Conservation (phyloP, 106 monocot genomes). For the Ottelia alismoides region DNA sequence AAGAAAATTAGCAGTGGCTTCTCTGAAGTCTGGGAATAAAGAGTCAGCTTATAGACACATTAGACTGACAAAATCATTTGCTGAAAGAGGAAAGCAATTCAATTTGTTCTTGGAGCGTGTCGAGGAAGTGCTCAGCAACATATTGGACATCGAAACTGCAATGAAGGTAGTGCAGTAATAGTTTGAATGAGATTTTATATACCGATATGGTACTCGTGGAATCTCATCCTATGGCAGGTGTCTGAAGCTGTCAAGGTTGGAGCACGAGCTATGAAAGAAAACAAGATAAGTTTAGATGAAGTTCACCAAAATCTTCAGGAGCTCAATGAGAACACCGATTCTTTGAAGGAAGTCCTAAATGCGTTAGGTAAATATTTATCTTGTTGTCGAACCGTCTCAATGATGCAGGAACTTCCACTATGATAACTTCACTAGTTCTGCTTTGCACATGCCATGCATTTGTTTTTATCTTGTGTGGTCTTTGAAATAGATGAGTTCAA, state of each 20-base stretch:
- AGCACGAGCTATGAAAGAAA: constrained; percentile 56
- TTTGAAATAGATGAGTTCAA: neutral
- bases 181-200: too few relatives aligned
- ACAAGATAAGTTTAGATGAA: constrained; percentile 57
- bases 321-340: constrained; percentile 37
- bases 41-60: constrained; percentile 53
- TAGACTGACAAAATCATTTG: constrained; percentile 42
- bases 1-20: constrained; percentile 51
- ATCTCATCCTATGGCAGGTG: constrained; percentile 17
- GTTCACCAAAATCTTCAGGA: constrained; percentile 51
- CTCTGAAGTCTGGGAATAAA: constrained; percentile 61
- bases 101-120: constrained; percentile 55
- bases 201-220: too few relatives aligned
- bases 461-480: neutral
- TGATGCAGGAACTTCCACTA: too few relatives aligned
- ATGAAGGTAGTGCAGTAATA: too few relatives aligned
- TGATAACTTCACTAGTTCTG: neutral
- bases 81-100: constrained; percentile 49
- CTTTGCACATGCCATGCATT: neutral
- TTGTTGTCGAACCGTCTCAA: too few relatives aligned
- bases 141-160: constrained; percentile 59
- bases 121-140: constrained; percentile 57
- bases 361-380: constrained; percentile 47
- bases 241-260: constrained; percentile 81
- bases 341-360: constrained; percentile 52